Conservation (phyloP, 768 basidiomycete species). For the Chalciporus piperatus region DNA sequence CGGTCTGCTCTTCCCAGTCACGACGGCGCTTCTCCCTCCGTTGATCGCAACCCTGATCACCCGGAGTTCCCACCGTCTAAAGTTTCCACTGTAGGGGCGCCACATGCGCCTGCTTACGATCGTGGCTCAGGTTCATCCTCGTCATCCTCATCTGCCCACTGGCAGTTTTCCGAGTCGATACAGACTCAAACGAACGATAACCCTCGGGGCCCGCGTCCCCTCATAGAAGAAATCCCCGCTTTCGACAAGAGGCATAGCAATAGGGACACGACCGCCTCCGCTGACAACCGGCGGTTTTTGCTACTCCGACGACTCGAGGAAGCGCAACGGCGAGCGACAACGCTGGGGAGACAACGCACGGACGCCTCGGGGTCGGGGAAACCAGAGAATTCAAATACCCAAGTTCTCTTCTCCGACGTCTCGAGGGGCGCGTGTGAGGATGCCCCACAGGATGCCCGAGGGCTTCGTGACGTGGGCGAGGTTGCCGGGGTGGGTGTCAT, state of each 20-base stretch:
- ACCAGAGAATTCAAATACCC: not conserved
- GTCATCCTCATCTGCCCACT: not conserved
- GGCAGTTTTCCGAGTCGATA: not conserved
- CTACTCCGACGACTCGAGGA: constrained; percentile 43
- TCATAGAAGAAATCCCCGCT: not conserved
- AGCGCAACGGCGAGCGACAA: constrained; percentile 38
- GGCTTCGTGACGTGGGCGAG: not conserved
- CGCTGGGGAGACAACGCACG: constrained; percentile 11
- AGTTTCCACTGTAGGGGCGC: not conserved
- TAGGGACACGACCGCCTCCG: not conserved
- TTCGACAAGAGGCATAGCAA: not conserved
- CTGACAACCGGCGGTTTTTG: constrained; percentile 27
- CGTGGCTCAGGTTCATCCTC: not conserved
- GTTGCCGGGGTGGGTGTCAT: not conserved
- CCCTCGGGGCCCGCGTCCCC: not conserved
- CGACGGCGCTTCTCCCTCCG: not conserved
- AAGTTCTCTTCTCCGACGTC: no score
- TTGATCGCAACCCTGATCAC: not conserved
- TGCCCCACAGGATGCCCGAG: no score
- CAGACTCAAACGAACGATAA: not conserved
- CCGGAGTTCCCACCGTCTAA: not conserved
- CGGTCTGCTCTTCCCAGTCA: constrained; percentile 1
- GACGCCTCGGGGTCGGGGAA: not conserved
- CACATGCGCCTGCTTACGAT: not conserved
- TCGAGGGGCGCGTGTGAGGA: not conserved